A percentile compares a stretch with the other conserved stretches of the same genome.
Conservation (phyloP, 352 stramenopile species). For the Pythium aquatile region DNA sequence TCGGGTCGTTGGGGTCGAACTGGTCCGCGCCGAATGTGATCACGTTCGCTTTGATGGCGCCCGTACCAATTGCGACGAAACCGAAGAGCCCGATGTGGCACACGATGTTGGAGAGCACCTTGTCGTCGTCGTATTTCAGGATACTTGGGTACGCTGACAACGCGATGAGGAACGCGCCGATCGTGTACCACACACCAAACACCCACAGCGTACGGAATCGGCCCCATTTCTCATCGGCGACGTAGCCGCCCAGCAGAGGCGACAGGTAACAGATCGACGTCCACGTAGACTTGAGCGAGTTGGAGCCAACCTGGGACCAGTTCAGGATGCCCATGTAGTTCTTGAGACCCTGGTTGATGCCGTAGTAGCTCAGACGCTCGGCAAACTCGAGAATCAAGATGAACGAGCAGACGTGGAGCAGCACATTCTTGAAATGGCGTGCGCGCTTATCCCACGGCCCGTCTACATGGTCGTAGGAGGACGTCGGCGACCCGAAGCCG, state of each 20-base stretch:
- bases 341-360: conserved; percentile 83
- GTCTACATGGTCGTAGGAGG: conserved; percentile 67
- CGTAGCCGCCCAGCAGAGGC: conserved; percentile 77
- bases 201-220: conserved; percentile 82
- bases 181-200: conserved; percentile 79
- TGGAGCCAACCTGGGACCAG: conserved; percentile 79
- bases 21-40: conserved; percentile 86
- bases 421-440: conserved; percentile 75
- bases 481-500: conserved; percentile 33
- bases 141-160: conserved; percentile 62
- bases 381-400: conserved; percentile 87
- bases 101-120: conserved; percentile 49
- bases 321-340: conserved; percentile 79
- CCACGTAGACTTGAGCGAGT: conserved; percentile 88
- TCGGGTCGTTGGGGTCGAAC: conserved; percentile 83
- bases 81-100: conserved; percentile 76
- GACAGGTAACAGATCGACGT: conserved; percentile 87
- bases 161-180: conserved; percentile 66
- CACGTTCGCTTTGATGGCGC: conserved; percentile 86
- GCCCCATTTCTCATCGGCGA: conserved; percentile 85
- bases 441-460: conserved; percentile 78
- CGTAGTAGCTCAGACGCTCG: conserved; percentile 82
- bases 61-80: conserved; percentile 74
- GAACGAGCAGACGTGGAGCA: conserved; percentile 84
- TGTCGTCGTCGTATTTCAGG: conserved; percentile 38